phyloP scores from a whole-genome alignment of 2,329 filamentous ascomycete genomes.

The Dryadomyces quercivorus region DNA sequence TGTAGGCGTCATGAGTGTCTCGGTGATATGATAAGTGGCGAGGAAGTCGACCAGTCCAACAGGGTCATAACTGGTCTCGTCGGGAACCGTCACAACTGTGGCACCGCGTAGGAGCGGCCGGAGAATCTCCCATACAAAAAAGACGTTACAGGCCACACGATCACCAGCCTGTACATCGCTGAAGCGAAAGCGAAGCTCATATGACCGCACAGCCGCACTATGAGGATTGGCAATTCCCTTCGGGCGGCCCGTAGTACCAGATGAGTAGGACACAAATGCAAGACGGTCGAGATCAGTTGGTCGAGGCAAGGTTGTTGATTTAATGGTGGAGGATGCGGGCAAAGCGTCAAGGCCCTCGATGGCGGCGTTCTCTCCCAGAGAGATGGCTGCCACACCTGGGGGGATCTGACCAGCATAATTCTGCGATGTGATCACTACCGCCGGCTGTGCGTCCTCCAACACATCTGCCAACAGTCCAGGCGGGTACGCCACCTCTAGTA shows the following conservation, averaged over 20 bases:
- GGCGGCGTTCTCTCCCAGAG: conserved; percentile 38
- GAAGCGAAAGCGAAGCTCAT: conserved; percentile 57
- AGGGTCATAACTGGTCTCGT: conserved; percentile 68
- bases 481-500: conserved; percentile 70
- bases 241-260: conserved; percentile 65
- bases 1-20: conserved; percentile 76
- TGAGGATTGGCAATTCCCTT: conserved; percentile 76
- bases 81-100: conserved; percentile 62
- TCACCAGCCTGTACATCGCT: conserved; percentile 61
- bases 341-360: background rate
- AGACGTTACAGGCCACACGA: conserved; percentile 77
- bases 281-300: conserved; percentile 61
- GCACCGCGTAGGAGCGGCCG: conserved; percentile 65
- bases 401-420: conserved; percentile 55
- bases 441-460: conserved; percentile 60
- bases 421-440: conserved; percentile 56
- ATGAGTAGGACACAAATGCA: conserved; percentile 72
- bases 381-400: conserved; percentile 48
- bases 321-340: background rate
- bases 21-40: conserved; percentile 52
- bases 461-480: conserved; percentile 63
- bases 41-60: conserved; percentile 61
- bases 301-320: conserved; percentile 23
- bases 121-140: conserved; percentile 77
- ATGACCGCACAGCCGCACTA: conserved; percentile 60